Conservation (phyloP, 2,329 filamentous ascomycete genomes). For the Lachnellula arida region DNA sequence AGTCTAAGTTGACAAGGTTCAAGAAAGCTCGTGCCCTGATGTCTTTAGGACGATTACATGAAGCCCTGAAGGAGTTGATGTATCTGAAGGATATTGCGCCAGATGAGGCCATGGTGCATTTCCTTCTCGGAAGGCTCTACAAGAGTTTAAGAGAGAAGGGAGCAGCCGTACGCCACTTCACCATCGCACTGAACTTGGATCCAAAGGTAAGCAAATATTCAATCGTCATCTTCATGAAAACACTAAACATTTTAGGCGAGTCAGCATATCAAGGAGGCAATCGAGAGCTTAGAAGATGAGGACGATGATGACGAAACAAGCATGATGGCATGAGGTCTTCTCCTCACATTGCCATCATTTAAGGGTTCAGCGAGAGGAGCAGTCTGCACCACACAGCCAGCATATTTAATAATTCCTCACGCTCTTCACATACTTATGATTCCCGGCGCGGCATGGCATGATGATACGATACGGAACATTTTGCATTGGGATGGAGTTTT, state of each 20-base stretch:
- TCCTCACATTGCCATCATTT: background rate
- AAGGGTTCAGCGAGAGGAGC: background rate
- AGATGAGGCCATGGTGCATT: conserved; percentile 94
- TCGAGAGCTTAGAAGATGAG: conserved; percentile 84
- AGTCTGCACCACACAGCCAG: background rate
- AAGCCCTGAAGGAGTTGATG: conserved; percentile 76
- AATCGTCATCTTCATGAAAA: conserved; percentile 6
- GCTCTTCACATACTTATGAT: background rate
- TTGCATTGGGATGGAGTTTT: conserved; percentile 9
- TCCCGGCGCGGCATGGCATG: conserved; percentile 5
- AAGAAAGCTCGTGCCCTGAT: conserved; percentile 88
- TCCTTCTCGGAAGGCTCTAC: conserved; percentile 82
- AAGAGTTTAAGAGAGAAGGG: conserved; percentile 67
- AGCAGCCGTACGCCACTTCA: conserved; percentile 87
- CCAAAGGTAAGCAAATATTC: conserved; percentile 67
- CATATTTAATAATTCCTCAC: background rate
- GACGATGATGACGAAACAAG: conserved; percentile 49
- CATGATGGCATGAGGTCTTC: conserved; percentile 19
- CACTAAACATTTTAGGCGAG: conserved; percentile 58
- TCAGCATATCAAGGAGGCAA: conserved; percentile 91
- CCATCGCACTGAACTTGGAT: conserved; percentile 89
- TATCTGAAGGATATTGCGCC: conserved; percentile 88
- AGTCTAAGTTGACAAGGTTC: conserved; percentile 79
- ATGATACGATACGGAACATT: conserved; percentile 10
- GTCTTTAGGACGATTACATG: conserved; percentile 63